Base-by-base conservation (phyloP, 352 stramenopile genomes). In the Pythium brassicae region DNA sequence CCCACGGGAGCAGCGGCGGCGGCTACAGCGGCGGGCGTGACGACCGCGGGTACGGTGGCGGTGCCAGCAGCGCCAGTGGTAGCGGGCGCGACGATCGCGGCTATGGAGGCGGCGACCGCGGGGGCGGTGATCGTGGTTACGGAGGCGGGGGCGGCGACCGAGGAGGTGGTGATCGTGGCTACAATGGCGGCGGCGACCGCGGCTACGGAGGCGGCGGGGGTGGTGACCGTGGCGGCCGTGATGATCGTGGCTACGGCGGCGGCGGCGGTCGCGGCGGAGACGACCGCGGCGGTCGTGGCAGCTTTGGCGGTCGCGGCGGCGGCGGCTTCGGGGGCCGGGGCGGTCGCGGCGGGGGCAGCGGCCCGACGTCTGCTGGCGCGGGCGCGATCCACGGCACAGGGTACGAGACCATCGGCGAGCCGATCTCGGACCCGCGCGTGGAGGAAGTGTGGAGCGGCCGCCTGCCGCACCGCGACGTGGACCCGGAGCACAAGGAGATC, bases 401-500 rank as follows among this genome's bases (percentile, higher is more conserved):
- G 7, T 87, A 86, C 49, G 76, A 87, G 29, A 56, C 39, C 4
- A 72, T 89, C 27, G 76, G 75, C 8, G 56, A 78, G 12, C 59
- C 71, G 3, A 62, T 86, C 15, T 59, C 71, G 15, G 79, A 90
- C 23, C 78, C 74, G 12, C 78, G 72, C 17, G 44, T 81, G 26
- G 62, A 74, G 19, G 74, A 89, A 2, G 62, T 72, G 39, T 87
- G 72, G 78, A 72, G 49, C 46, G 78, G 75, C 23, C 63, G 61
- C 37, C 52, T 59, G 35, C 68, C 56, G 14, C 53, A 64, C 5
- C 65, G 66, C 4, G 62, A 71, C 3, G 76, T 89, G 0, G 59
- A 58, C n/a, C 62, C 72, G n/a, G 65, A 82, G 19, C 61, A 86
- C 44, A 55, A 63, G 3, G 64, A 75, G 14, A 51, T 87, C 0